Conservation (phyloP, 2,329 filamentous ascomycete species). For the Eurotiales sp. region DNA sequence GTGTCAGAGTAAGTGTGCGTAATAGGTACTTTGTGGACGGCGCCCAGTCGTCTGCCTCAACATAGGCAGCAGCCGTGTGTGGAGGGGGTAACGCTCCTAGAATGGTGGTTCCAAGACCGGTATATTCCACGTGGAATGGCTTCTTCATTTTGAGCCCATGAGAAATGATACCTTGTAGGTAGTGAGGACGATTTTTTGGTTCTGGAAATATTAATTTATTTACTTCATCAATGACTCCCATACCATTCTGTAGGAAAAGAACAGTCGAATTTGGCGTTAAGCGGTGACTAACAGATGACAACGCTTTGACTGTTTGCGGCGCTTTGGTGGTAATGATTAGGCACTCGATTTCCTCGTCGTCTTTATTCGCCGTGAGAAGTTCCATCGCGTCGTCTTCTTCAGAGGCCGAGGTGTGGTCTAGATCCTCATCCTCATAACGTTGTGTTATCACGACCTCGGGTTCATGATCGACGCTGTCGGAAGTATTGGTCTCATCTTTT, state of each 20-base stretch:
- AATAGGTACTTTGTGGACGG: constrained; percentile 58
- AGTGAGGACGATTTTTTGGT: constrained; percentile 63
- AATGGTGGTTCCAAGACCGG: constrained; percentile 56
- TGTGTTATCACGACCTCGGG: constrained; percentile 4
- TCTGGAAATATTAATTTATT: constrained; percentile 69
- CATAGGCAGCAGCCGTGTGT: constrained; percentile 18
- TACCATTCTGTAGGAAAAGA: constrained; percentile 73
- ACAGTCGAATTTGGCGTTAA: constrained; percentile 67
- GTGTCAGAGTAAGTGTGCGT: constrained; percentile 59
- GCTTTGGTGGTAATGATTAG: constrained; percentile 79
- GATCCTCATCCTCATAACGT: background rate
- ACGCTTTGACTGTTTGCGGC: constrained; percentile 60
- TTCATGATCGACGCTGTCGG: constrained; percentile 10
- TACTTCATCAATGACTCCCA: constrained; percentile 78
- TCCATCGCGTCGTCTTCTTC: constrained; percentile 11
- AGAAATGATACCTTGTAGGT: constrained; percentile 66
- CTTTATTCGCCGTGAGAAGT: constrained; percentile 17
- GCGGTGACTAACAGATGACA: constrained; percentile 63
- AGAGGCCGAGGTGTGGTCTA: background rate
- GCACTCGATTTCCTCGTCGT: constrained; percentile 60
- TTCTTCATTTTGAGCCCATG: constrained; percentile 52
- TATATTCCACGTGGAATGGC: constrained; percentile 54
- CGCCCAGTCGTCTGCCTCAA: constrained; percentile 28
- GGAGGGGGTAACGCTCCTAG: constrained; percentile 51
- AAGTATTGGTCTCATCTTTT: constrained; percentile 16